Percentiles rank a stretch among this genome's conserved stretches.
Conservation (phyloP, 2,329 filamentous ascomycete genomes). For the Penicillium sp. region DNA sequence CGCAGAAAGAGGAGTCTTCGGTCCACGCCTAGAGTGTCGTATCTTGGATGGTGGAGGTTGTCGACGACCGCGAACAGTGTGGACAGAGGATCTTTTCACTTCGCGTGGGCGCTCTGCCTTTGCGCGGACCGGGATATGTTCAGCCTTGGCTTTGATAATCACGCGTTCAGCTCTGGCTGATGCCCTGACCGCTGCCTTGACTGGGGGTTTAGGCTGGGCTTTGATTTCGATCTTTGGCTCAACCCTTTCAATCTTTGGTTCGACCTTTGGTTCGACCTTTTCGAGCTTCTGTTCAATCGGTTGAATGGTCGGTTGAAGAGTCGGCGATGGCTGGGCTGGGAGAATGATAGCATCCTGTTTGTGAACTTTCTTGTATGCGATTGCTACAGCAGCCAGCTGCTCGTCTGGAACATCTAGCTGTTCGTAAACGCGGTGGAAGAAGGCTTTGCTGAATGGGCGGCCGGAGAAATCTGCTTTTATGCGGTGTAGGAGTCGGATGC, state of each 20-base stretch:
- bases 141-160: conserved; percentile 4
- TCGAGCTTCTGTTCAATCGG: neutral
- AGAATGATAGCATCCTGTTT: conserved; percentile 41
- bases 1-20: conserved; percentile 42
- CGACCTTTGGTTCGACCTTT: neutral
- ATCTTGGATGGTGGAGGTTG: conserved; percentile 22
- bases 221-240: neutral
- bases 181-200: neutral
- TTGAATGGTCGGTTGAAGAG: neutral
- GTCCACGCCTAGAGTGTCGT: conserved; percentile 25
- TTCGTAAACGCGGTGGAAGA: conserved; percentile 45
- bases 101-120: conserved; percentile 4
- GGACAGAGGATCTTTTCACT: conserved; percentile 18
- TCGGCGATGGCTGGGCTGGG: conserved; percentile 21
- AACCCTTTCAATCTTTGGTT: neutral
- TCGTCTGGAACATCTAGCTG: conserved; percentile 40
- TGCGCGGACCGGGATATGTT: neutral
- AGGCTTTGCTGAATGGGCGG: conserved; percentile 43
- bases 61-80: conserved; percentile 24
- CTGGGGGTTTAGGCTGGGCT: neutral
- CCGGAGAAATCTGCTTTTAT: conserved; percentile 41
- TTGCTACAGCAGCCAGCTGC: conserved; percentile 36
- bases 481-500: conserved; percentile 40
- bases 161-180: neutral
- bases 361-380: conserved; percentile 35